These are phyloP conservation scores for Flammula alnicola DNA, from an alignment of 1,284 basidiomycete species.

Conservation along the genomic window DNA sequence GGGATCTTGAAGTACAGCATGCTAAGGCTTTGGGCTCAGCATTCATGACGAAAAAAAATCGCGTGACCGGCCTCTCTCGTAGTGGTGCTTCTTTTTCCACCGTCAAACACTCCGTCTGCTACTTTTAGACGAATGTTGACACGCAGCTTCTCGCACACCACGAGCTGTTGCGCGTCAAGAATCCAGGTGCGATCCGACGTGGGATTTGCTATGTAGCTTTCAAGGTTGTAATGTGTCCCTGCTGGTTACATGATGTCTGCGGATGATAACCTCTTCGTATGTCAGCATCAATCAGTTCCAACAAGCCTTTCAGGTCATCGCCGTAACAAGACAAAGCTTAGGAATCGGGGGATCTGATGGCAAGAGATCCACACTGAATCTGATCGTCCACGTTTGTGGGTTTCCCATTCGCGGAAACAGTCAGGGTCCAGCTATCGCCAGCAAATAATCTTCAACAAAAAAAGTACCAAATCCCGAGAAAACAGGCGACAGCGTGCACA, in stretches of 20 bases:
- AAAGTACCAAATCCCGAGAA: constrained; percentile 15
- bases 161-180: constrained; percentile 22
- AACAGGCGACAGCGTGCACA: constrained; percentile 21
- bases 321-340: constrained; percentile 22
- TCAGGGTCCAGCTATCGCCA: constrained; percentile 17
- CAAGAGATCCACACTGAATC: constrained; percentile 21
- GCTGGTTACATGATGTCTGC: constrained; percentile 20
- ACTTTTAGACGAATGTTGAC: constrained; percentile 19
- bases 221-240: constrained; percentile 25
- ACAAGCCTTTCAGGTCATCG: constrained; percentile 25
- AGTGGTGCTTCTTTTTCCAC: constrained; percentile 19
- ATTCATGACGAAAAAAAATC: constrained; percentile 12
- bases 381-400: constrained; percentile 27
- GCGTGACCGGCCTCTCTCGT: constrained; percentile 16
- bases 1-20: constrained; percentile 3
- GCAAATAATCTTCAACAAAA: constrained; percentile 13
- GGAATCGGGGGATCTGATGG: constrained; percentile 24
- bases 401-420: constrained; percentile 26
- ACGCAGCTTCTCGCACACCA: constrained; percentile 20
- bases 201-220: constrained; percentile 29
- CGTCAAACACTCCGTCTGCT: too few relatives aligned
- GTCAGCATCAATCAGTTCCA: constrained; percentile 22
- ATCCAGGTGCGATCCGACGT: constrained; percentile 30
- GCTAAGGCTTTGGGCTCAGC: constrained; percentile 1
- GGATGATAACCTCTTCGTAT: constrained; percentile 16